Conservation (phyloP, 257 asterid genomes). For the Galeopsis tetrahit region DNA sequence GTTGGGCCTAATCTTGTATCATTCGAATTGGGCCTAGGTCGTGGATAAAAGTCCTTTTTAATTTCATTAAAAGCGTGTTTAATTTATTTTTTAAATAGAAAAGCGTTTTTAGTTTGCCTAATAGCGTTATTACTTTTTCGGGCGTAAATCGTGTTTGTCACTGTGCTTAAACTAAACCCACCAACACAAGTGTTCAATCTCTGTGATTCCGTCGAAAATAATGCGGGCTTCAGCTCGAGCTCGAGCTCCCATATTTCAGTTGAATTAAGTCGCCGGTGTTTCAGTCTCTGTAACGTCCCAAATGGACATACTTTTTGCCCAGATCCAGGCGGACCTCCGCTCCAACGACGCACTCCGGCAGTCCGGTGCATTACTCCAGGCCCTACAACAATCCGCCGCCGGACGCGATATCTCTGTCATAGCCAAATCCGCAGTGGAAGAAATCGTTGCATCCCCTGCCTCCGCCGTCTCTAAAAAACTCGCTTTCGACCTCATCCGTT, state of each 20-base stretch:
- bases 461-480: constrained; percentile 92
- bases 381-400: constrained; percentile 94
- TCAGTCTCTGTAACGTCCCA: constrained; percentile 14
- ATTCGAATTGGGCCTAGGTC: background rate
- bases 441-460: constrained; percentile 94
- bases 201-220: background rate
- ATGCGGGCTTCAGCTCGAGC: constrained; percentile 8
- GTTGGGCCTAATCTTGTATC: constrained; percentile 1
- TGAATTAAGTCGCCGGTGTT: constrained; percentile 21
- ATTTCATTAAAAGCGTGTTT: background rate
- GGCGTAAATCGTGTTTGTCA: background rate
- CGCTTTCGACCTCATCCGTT: constrained; percentile 89
- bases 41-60: background rate
- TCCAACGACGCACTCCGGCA: constrained; percentile 96
- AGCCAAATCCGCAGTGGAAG: constrained; percentile 95
- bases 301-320: constrained; percentile 93
- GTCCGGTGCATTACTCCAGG: constrained; percentile 89
- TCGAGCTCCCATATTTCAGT: constrained; percentile 4
- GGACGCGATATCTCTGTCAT: constrained; percentile 88
- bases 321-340: constrained; percentile 98
- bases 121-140: background rate
- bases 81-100: too few relatives aligned
- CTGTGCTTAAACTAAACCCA: background rate
- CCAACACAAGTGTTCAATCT: constrained; percentile 27
- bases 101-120: background rate